Conservation (phyloP, 1,284 basidiomycete genomes). For the Phenoliferia sp. region DNA sequence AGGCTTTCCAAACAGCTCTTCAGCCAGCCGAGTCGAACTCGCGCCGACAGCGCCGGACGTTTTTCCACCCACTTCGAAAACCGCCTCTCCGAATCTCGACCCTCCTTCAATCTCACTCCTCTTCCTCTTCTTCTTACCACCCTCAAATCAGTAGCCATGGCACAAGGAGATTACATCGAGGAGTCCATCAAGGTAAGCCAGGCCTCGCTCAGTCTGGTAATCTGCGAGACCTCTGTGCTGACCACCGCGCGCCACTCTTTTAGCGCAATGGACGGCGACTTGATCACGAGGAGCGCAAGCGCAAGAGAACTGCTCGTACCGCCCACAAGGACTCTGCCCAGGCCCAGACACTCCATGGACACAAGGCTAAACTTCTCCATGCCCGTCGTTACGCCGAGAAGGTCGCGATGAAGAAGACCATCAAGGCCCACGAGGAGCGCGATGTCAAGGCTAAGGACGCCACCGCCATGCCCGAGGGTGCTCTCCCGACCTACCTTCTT, state of each 20-base stretch:
- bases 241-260: background rate
- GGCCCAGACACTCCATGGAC: conserved; percentile 90
- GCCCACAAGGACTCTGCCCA: conserved; percentile 81
- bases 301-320: conserved; percentile 86
- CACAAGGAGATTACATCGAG: conserved; percentile 70
- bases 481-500: conserved; percentile 88
- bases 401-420: conserved; percentile 97
- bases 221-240: background rate
- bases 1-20: background rate
- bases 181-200: conserved; percentile 64
- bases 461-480: conserved; percentile 74
- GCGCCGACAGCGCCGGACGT: background rate
- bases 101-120: too few relatives aligned
- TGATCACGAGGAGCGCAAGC: conserved; percentile 52
- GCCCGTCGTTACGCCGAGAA: conserved; percentile 95
- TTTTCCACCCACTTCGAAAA: background rate
- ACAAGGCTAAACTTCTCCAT: conserved; percentile 96
- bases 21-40: background rate
- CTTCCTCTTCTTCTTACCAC: background rate
- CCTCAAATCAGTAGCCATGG: conserved; percentile 51
- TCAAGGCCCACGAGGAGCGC: conserved; percentile 97
- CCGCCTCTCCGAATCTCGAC: background rate
- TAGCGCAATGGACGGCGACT: conserved; percentile 51
- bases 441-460: conserved; percentile 92
- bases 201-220: background rate